Evolutionary conservation across 225 moss, liverwort and hornwort species (phyloP).

Genomic region (Pseudisothecium myosuroides): DNA sequence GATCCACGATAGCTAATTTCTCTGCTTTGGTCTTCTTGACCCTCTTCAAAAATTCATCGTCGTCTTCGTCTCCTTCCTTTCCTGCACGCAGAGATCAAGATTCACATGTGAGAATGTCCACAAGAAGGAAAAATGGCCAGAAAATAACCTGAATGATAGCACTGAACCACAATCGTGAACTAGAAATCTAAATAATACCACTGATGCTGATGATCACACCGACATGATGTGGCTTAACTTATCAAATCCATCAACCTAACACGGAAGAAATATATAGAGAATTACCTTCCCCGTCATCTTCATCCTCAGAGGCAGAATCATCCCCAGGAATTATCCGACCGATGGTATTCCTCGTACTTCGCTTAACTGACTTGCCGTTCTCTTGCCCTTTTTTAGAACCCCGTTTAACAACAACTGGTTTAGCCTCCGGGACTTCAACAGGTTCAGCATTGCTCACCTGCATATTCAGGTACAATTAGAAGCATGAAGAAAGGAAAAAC

Average conservation of each 20-base stretch:
- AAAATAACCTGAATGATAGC: neutral
- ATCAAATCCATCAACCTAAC: neutral
- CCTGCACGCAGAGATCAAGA: constrained; percentile 26
- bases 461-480: neutral
- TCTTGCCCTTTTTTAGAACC: constrained; percentile 42
- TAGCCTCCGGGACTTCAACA: constrained; percentile 9
- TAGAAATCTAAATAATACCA: neutral
- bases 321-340: constrained; percentile 95
- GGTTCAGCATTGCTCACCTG: constrained; percentile 22
- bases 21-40: constrained; percentile 98
- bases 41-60: constrained; percentile 96
- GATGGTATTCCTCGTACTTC: constrained; percentile 37
- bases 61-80: constrained; percentile 78
- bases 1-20: constrained; percentile 88
- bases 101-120: neutral
- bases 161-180: neutral
- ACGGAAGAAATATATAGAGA: neutral
- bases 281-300: constrained; percentile 61
- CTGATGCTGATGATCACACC: neutral
- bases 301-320: constrained; percentile 87
- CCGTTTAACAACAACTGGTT: constrained; percentile 1
- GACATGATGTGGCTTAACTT: neutral
- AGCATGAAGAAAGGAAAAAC: neutral
- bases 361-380: constrained; percentile 54
- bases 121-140: neutral